Percentiles rank a stretch among this genome's conserved stretches.
Conservation (phyloP, 257 asterid species). For the Gentiana straminea region DNA sequence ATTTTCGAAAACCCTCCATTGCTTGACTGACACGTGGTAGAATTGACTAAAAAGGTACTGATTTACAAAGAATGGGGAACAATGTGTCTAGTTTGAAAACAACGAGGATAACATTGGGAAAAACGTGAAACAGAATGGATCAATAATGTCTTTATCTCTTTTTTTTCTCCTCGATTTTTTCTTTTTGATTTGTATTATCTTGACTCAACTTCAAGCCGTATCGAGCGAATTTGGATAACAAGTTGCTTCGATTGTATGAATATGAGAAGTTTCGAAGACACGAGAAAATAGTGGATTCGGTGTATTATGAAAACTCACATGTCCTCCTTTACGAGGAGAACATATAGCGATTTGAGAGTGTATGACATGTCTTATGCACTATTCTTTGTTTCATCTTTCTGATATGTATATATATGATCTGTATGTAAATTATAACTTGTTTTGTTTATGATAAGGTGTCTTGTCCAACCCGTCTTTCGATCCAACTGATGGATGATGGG, state of each 20-base stretch:
- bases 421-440: constrained; percentile 2
- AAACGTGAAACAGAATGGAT: no score
- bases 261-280: constrained; percentile 36
- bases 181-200: not conserved
- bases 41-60: no score
- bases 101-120: no score
- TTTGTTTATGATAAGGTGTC: constrained; percentile 27
- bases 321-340: constrained; percentile 36
- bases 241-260: constrained; percentile 34
- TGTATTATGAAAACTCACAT: constrained; percentile 38
- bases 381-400: constrained; percentile 1
- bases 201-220: constrained; percentile 36
- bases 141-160: no score
- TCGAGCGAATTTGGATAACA: constrained; percentile 38
- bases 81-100: no score
- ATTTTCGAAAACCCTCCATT: no score
- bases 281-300: constrained; percentile 30
- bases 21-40: no score
- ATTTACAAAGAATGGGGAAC: no score
- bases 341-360: constrained; percentile 45
- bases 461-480: constrained; percentile 53
- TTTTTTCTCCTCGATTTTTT: not conserved
- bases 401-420: not conserved
- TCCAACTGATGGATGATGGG: constrained; percentile 91
- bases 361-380: constrained; percentile 31